A percentile compares a stretch with the other conserved stretches of the same genome.
These are phyloP conservation scores for Aspergillus sergii DNA, from an alignment of 2,329 filamentous ascomycete species.

Conservation along the genomic window DNA sequence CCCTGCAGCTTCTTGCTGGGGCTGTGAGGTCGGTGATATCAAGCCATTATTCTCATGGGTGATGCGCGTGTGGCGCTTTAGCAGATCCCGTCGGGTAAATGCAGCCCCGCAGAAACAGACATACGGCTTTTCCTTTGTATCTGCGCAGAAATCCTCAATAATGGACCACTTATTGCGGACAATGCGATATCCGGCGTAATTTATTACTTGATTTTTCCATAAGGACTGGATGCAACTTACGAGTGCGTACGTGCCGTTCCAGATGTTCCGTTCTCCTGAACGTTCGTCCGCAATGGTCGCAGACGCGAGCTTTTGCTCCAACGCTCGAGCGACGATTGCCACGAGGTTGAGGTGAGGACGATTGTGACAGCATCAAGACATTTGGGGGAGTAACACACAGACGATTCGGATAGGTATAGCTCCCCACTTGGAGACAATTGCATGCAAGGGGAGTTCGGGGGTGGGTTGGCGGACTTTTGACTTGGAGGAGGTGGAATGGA, in stretches of 20 bases:
- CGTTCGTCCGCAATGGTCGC: slow-evolving; percentile 36
- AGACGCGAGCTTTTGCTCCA: slow-evolving; percentile 35
- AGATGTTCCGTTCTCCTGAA: slow-evolving; percentile 40
- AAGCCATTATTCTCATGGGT: slow-evolving; percentile 33
- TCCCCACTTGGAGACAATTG: slow-evolving; percentile 26
- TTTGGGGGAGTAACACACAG: slow-evolving; percentile 17
- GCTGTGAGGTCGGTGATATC: slow-evolving; percentile 32
- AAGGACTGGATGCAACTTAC: slow-evolving; percentile 24
- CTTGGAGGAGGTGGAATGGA: neutral
- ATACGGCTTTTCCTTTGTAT: slow-evolving; percentile 41
- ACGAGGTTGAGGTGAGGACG: slow-evolving; percentile 25
- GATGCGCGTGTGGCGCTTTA: slow-evolving; percentile 38
- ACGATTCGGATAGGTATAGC: slow-evolving; percentile 8
- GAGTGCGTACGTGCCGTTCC: slow-evolving; percentile 40
- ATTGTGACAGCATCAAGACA: slow-evolving; percentile 36
- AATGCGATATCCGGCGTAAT: neutral
- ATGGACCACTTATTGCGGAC: neutral
- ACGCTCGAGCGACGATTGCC: slow-evolving; percentile 28
- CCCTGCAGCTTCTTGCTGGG: slow-evolving; percentile 21
- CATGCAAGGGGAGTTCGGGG: slow-evolving; percentile 4
- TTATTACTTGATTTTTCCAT: neutral
- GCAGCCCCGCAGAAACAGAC: slow-evolving; percentile 40
- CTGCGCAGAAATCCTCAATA: slow-evolving; percentile 22
- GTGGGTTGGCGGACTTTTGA: neutral
- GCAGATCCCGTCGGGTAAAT: slow-evolving; percentile 38